Evolutionary conservation across 495 filamentous ascomycete genomes (phyloP), one percentile per base, ranked within the genome.

Genomic region (Aspergillus egyptiacus): DNA sequence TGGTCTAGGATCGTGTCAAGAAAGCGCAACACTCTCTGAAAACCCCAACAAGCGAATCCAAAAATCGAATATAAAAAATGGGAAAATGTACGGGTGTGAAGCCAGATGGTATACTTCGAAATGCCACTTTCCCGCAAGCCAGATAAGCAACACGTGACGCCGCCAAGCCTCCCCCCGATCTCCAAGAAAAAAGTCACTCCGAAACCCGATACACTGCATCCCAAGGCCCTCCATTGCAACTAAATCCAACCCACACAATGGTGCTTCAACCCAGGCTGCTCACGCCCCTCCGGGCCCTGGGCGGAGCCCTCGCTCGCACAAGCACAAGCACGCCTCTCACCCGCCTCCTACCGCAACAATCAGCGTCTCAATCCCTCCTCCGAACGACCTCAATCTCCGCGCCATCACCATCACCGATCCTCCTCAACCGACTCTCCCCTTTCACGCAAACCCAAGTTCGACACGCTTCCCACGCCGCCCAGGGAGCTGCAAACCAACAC

Each of bases 401-500:
- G 44, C 18, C 60, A 36, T 36, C 53, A 14, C 56, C 38, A 60
- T 66, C 54, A 27, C 48, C 58, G 47, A 46, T 27, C 31, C 31
- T 59, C 60, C n/a, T 55, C 40, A 50, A 58, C 23, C 56, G 24
- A 59, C 15, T 61, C 55, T 54, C 61, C 40, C 61, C 63, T 52
- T 58, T 65, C 48, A 56, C 71, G 33, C 55, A 64, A 46, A 56
- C 70, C 37, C 55, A 74, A 62, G 58, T 79, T 48, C 77, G 93
- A 58, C 75, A 89, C 68, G 91, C 94, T 54, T 81, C 86, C 2
- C 89, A 95, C 74, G 84, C 86, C 63, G 69, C 87, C 22, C 87
- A 96, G 75, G 89, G 89, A 58, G 82, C 87, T 43, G 91, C 91
- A 65, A 95, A 84, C 65, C 67, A 84, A 54, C 78, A 81, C 62